These are phyloP conservation scores for Fraxinus velutina DNA, from an alignment of 305 asterid genomes.

Conservation along the genomic window DNA sequence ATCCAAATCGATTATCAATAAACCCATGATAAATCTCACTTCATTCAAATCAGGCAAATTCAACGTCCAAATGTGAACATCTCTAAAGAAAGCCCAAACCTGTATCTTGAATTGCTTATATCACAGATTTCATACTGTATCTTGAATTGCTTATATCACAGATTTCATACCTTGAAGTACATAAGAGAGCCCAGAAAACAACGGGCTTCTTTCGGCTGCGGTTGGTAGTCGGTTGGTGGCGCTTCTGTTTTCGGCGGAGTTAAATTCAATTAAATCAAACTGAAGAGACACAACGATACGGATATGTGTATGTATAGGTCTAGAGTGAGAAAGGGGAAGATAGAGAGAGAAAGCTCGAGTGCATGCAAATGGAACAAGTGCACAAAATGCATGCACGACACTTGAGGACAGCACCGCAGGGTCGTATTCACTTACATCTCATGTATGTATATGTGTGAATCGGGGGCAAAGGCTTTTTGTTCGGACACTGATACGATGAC, in stretches of 20 bases:
- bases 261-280: background rate
- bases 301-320: background rate
- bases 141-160: background rate
- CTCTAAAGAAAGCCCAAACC: background rate
- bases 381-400: constrained; percentile 63
- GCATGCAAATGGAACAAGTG: constrained; percentile 36
- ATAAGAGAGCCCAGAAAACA: background rate
- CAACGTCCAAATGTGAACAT: background rate
- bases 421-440: background rate
- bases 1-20: background rate
- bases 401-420: constrained; percentile 31
- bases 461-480: background rate
- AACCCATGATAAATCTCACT: background rate
- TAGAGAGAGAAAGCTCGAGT: constrained; percentile 19
- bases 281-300: background rate
- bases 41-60: background rate
- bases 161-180: background rate
- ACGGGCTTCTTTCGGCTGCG: background rate
- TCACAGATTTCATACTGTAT: background rate
- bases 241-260: background rate
- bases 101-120: background rate
- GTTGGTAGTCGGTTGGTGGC: background rate
- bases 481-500: background rate
- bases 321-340: background rate
- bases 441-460: background rate